phyloP scores from a whole-genome alignment of 148 eudicot species.

The Nepenthes mirabilis region DNA sequence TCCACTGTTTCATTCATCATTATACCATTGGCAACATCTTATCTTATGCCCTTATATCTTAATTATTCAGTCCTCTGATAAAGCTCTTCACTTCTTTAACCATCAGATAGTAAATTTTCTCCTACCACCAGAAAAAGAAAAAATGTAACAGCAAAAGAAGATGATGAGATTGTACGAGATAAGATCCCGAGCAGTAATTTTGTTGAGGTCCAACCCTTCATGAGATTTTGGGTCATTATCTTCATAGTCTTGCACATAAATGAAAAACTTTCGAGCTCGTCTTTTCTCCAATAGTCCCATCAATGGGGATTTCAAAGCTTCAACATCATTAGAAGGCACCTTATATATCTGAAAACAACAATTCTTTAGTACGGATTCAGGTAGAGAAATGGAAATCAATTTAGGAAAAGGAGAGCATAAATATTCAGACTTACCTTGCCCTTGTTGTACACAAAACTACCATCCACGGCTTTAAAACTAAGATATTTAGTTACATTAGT shows the following conservation, averaged over 20 bases:
- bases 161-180: constrained; percentile 31
- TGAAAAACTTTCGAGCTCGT: constrained; percentile 69
- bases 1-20: too few relatives aligned
- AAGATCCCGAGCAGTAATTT: constrained; percentile 55
- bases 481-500: constrained; percentile 72
- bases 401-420: not conserved
- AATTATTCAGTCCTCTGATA: not conserved
- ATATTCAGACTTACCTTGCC: constrained; percentile 38
- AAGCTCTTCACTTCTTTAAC: not conserved
- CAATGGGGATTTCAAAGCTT: constrained; percentile 66
- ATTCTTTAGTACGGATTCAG: not conserved
- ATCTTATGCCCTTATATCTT: not conserved
- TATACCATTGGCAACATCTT: too few relatives aligned
- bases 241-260: constrained; percentile 77
- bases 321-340: constrained; percentile 87
- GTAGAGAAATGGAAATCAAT: not conserved
- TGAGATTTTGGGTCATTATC: constrained; percentile 72
- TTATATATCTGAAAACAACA: constrained; percentile 45
- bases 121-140: not conserved
- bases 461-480: constrained; percentile 82
- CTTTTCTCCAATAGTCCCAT: constrained; percentile 82
- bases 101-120: too few relatives aligned
- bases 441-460: constrained; percentile 83
- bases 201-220: constrained; percentile 56
- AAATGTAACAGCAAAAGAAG: not conserved